Evolutionary conservation across 2,329 filamentous ascomycete genomes (phyloP), one percentile per base, ranked within the genome.

Genomic region (Hymenoscyphus linearis): DNA sequence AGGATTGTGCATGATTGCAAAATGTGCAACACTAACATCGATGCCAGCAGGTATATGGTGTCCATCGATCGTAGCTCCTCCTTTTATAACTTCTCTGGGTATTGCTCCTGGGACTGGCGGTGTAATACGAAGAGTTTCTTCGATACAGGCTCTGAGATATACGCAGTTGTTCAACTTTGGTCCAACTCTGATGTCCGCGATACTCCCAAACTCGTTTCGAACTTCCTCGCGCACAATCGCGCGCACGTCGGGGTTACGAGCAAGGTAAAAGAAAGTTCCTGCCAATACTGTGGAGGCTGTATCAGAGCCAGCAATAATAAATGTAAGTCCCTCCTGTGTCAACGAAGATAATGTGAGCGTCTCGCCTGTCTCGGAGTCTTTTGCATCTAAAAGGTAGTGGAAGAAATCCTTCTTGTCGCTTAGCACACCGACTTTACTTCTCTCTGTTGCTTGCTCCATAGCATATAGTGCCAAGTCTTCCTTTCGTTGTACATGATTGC

Each of bases 301-400:
- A 57, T 79, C 77, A 25, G 73, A 71, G 18, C 65, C 65, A 3
- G 66, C 67, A 37, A 62, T 52, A 27, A 69, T 66, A 4, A 69
- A 37, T 14, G 59, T 61, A 7, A 36, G 60, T 12, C 61, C 58
- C 59, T 68, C 67, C 13, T 36, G 57, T 37, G 60, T 62, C 14
- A 68, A 50, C 44, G 65, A 71, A 4, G 77, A 71, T 58, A 76
- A 77, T 2, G 60, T 55, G 31, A 74, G 71, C 2, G 59, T 64
- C 34, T 66, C 70, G 57, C 85, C 86, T 0, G 86, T 89, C 69
- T 89, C 85, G 9, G 87, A 86, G 65, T 90, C 87, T 53, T 83
- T 83, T 9, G 87, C 86, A 70, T 85, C 86, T 63, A 90, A 80
- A 13, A 90, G 80, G 72, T 90, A 86, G 74, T 89, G 85, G 76